Evolutionary conservation across 129 eudicot species (phyloP).

Genomic region (Lactuca saligna): DNA sequence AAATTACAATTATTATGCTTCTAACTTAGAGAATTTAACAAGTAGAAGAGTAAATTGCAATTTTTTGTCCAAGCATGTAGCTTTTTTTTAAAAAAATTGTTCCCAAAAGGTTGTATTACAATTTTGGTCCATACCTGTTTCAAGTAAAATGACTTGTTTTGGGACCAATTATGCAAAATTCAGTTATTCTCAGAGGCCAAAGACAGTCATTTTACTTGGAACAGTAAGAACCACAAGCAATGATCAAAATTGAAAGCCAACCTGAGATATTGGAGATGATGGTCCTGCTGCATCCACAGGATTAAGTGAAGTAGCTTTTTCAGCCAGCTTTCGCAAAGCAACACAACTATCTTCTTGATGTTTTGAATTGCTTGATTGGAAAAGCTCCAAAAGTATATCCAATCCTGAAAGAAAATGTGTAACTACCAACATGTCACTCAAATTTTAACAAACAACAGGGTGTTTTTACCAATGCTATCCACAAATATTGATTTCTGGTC

Average conservation of each 20-base stretch:
- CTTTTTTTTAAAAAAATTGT: no score
- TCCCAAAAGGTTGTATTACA: no score
- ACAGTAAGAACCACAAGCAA: background rate
- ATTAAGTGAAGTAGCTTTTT: constrained; percentile 61
- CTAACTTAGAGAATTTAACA: background rate
- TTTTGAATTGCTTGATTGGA: constrained; percentile 53
- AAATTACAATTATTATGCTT: constrained; percentile 1
- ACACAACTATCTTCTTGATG: constrained; percentile 60
- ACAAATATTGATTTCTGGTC: constrained; percentile 66
- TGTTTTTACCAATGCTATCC: constrained; percentile 58
- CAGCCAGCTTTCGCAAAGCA: constrained; percentile 76
- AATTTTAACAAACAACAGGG: background rate
- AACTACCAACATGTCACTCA: background rate
- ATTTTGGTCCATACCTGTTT: background rate
- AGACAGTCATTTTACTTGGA: no score
- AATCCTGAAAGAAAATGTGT: constrained; percentile 45
- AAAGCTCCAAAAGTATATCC: constrained; percentile 71
- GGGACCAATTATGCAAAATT: no score
- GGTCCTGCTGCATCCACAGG: constrained; percentile 86
- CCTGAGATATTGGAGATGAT: constrained; percentile 88
- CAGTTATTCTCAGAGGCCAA: no score
- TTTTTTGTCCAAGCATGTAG: no score
- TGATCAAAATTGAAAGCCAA: background rate
- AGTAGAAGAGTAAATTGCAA: no score
- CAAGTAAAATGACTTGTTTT: no score